Percentiles rank a stretch among this genome's conserved stretches.
Evolutionary conservation across 305 asterid species (phyloP).

Genomic region (Fraxinus baroniana): DNA sequence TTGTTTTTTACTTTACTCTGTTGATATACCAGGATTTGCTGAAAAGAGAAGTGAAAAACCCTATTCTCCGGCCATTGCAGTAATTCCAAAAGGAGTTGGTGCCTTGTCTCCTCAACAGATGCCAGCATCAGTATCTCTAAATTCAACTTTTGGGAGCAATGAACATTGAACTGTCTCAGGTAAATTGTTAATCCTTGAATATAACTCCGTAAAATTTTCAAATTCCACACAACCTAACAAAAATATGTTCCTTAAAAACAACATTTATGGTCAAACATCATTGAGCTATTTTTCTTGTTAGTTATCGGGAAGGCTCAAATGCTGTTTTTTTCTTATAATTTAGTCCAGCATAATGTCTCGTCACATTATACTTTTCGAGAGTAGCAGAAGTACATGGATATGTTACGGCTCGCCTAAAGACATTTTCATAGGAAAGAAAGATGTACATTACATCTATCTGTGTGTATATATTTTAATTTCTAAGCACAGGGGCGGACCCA

Average conservation of each 20-base stretch:
- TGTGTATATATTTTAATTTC: not conserved
- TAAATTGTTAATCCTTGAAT: not conserved
- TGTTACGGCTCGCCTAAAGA: not conserved
- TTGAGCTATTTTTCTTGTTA: not conserved
- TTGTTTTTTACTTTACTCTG: not conserved
- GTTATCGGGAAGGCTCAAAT: not conserved
- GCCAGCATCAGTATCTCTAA: slow-evolving; percentile 46
- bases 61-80: slow-evolving; percentile 61
- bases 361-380: not conserved
- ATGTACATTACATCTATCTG: not conserved
- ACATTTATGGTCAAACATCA: not conserved
- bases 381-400: not conserved
- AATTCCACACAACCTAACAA: not conserved
- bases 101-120: slow-evolving; percentile 66
- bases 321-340: not conserved
- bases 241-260: not conserved
- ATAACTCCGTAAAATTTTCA: not conserved
- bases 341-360: not conserved
- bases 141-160: slow-evolving; percentile 69
- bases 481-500: too few relatives aligned
- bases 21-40: slow-evolving; percentile 50
- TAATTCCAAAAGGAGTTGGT: slow-evolving; percentile 44
- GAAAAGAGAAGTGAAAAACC: slow-evolving; percentile 76
- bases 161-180: slow-evolving; percentile 36
- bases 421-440: not conserved